phyloP scores from a whole-genome alignment of 2,329 filamentous ascomycete genomes.

The Cladorrhinum sp. region DNA sequence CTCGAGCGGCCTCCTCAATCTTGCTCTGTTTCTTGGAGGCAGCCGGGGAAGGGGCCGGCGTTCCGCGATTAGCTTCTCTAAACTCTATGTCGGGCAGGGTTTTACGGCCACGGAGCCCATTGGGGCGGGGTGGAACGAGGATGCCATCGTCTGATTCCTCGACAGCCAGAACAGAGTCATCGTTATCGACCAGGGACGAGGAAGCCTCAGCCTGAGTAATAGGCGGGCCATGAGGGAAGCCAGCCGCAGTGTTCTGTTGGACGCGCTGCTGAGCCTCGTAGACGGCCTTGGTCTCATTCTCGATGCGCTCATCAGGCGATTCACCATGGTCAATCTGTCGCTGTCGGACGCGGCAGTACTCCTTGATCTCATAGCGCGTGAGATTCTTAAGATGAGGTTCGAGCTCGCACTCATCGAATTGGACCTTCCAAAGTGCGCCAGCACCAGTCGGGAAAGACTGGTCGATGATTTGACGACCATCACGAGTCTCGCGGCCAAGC shows the following conservation, averaged over 20 bases:
- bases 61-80: slow-evolving; percentile 34
- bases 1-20: slow-evolving; percentile 34
- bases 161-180: slow-evolving; percentile 2
- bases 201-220: background rate
- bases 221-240: background rate
- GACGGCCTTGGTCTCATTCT: slow-evolving; percentile 53
- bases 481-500: slow-evolving; percentile 57
- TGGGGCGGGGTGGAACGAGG: slow-evolving; percentile 11
- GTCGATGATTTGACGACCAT: slow-evolving; percentile 52
- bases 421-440: slow-evolving; percentile 58
- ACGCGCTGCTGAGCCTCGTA: slow-evolving; percentile 43
- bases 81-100: slow-evolving; percentile 37
- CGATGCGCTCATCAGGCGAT: slow-evolving; percentile 41
- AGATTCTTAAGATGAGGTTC: slow-evolving; percentile 53
- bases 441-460: slow-evolving; percentile 60
- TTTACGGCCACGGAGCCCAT: slow-evolving; percentile 32
- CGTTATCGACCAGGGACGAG: background rate
- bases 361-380: slow-evolving; percentile 56
- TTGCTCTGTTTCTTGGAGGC: slow-evolving; percentile 41
- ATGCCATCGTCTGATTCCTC: slow-evolving; percentile 13
- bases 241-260: slow-evolving; percentile 14
- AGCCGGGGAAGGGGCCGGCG: slow-evolving; percentile 26
- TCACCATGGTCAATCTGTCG: slow-evolving; percentile 56
- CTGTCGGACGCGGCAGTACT: slow-evolving; percentile 61
- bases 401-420: slow-evolving; percentile 59